These are phyloP conservation scores for Thermomyces lanuginosus DNA, from an alignment of 2,329 filamentous ascomycete species.

Conservation along the genomic window DNA sequence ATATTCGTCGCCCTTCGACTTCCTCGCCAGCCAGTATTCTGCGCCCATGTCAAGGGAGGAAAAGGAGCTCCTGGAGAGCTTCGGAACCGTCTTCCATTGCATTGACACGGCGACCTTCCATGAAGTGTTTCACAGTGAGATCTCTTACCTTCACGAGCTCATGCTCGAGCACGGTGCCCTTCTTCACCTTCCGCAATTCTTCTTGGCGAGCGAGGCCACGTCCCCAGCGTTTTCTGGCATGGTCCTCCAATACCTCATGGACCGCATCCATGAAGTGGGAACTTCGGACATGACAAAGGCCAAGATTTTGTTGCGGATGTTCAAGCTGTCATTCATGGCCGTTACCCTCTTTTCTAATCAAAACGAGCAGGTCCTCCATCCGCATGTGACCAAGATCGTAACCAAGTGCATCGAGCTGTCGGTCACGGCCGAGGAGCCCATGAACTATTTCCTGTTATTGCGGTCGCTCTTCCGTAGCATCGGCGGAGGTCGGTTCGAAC, in stretches of 20 bases:
- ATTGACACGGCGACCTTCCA: constrained; percentile 97
- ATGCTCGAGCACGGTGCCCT: constrained; percentile 93
- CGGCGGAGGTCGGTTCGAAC: constrained; percentile 90
- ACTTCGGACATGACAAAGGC: constrained; percentile 83
- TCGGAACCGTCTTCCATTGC: constrained; percentile 95
- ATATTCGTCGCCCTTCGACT: constrained; percentile 70
- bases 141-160: constrained; percentile 90
- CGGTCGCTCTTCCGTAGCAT: constrained; percentile 91
- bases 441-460: constrained; percentile 94
- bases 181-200: constrained; percentile 91
- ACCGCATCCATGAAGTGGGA: constrained; percentile 85
- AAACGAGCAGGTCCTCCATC: constrained; percentile 88
- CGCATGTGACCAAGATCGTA: constrained; percentile 92
- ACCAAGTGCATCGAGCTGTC: constrained; percentile 94
- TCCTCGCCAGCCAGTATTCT: constrained; percentile 90
- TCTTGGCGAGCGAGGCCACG: constrained; percentile 95
- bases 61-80: constrained; percentile 91
- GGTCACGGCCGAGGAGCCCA: constrained; percentile 87
- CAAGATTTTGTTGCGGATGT: constrained; percentile 79
- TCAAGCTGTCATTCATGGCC: constrained; percentile 98
- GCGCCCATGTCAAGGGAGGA: constrained; percentile 88
- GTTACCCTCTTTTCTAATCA: constrained; percentile 88
- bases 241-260: constrained; percentile 94
- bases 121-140: constrained; percentile 95
- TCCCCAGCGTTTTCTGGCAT: constrained; percentile 96